phyloP scores from a whole-genome alignment of 2,329 filamentous ascomycete species.

The Exophiala sp. region DNA sequence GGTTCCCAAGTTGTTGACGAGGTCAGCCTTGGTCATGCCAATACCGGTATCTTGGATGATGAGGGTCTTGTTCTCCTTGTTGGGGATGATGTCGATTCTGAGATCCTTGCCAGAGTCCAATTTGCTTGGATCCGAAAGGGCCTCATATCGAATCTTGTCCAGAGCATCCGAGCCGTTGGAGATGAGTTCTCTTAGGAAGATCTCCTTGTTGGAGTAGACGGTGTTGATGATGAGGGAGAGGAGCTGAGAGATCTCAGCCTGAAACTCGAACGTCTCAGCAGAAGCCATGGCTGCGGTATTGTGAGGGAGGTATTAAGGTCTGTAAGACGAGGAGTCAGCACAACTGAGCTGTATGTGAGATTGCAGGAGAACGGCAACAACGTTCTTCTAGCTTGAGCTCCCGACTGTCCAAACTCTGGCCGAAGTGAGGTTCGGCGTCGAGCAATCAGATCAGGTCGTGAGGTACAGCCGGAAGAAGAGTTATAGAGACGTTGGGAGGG shows the following conservation, averaged over 20 bases:
- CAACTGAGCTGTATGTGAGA: background rate
- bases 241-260: slow-evolving; percentile 99
- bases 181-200: slow-evolving; percentile 97
- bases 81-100: slow-evolving; percentile 96
- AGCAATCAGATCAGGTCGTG: too few relatives aligned
- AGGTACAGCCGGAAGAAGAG: too few relatives aligned
- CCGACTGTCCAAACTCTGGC: too few relatives aligned
- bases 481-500: too few relatives aligned
- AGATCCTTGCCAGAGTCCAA: slow-evolving; percentile 97
- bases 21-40: slow-evolving; percentile 99
- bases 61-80: slow-evolving; percentile 96
- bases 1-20: slow-evolving; percentile 99
- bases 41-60: slow-evolving; percentile 98
- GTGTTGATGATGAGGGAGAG: slow-evolving; percentile 99
- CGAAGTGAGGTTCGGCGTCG: too few relatives aligned
- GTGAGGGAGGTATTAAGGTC: slow-evolving; percentile 15
- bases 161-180: slow-evolving; percentile 98
- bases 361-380: background rate
- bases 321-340: slow-evolving; percentile 11
- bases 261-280: slow-evolving; percentile 96
- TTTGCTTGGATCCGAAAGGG: slow-evolving; percentile 94
- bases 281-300: slow-evolving; percentile 65
- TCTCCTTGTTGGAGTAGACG: slow-evolving; percentile 99
- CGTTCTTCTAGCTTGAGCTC: too few relatives aligned
- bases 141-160: slow-evolving; percentile 99